Conservation (phyloP, 495 filamentous ascomycete species). For the Penicillium pulvis region DNA sequence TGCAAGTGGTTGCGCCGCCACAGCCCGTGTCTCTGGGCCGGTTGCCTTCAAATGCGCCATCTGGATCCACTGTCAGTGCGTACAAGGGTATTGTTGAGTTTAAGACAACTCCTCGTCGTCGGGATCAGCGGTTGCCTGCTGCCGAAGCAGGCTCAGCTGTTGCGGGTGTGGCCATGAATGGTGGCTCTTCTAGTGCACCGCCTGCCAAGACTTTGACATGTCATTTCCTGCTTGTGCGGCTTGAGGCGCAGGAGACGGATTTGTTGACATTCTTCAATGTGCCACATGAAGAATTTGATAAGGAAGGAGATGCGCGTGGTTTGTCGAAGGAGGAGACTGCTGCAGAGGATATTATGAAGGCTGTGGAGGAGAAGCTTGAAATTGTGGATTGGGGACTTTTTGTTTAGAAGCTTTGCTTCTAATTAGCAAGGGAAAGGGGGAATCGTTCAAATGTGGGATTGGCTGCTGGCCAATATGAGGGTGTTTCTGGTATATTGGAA, state of each 20-base stretch:
- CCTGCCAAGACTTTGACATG: conserved; percentile 29
- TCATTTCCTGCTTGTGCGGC: conserved; percentile 61
- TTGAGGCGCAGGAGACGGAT: conserved; percentile 77
- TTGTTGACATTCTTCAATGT: conserved; percentile 89
- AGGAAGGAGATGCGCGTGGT: conserved; percentile 35
- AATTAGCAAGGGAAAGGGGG: background rate
- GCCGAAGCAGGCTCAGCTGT: conserved; percentile 15
- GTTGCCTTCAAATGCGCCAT: conserved; percentile 26
- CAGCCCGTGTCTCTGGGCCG: conserved; percentile 31
- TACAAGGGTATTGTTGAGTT: conserved; percentile 38
- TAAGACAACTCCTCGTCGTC: conserved; percentile 25
- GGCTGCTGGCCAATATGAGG: background rate
- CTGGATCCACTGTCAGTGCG: conserved; percentile 16
- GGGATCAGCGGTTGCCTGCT: conserved; percentile 14
- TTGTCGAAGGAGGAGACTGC: conserved; percentile 62
- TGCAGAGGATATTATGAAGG: conserved; percentile 59
- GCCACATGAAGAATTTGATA: conserved; percentile 71
- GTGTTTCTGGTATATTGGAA: background rate
- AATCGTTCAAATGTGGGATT: background rate
- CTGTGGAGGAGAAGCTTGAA: conserved; percentile 69
- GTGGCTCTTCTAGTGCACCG: conserved; percentile 11
- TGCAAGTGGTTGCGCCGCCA: conserved; percentile 55
- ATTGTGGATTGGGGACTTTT: conserved; percentile 86
- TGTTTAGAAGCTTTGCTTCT: conserved; percentile 31
- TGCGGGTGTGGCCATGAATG: conserved; percentile 22